Percentiles rank a stretch among this genome's conserved stretches.
phyloP scores from a whole-genome alignment of 805 yeast genomes.

The Debaryomyces prosopidis region DNA sequence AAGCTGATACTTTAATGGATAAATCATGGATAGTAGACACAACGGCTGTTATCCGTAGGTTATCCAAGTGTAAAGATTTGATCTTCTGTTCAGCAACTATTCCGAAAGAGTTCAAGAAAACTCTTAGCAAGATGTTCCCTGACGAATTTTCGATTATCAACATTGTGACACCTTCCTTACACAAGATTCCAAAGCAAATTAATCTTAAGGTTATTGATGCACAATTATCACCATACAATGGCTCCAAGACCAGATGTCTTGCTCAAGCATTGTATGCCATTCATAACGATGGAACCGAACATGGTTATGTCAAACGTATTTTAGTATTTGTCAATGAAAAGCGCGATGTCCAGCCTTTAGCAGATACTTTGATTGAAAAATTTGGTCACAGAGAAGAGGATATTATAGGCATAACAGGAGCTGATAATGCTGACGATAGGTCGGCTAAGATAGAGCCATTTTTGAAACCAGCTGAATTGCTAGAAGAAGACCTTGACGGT shows the following conservation, averaged over 20 bases:
- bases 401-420: conserved; percentile 67
- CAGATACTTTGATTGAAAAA: conserved; percentile 47
- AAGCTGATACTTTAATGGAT: conserved; percentile 91
- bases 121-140: conserved; percentile 63
- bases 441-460: conserved; percentile 58
- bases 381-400: conserved; percentile 41
- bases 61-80: conserved; percentile 55
- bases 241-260: conserved; percentile 78
- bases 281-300: conserved; percentile 78
- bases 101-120: conserved; percentile 70
- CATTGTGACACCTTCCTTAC: conserved; percentile 79
- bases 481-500: conserved; percentile 31
- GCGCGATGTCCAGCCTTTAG: conserved; percentile 59
- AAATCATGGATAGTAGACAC: conserved; percentile 73
- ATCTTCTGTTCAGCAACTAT: conserved; percentile 90
- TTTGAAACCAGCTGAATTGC: conserved; percentile 54
- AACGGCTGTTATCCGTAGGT: conserved; percentile 51
- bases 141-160: conserved; percentile 48
- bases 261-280: conserved; percentile 89
- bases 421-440: conserved; percentile 62
- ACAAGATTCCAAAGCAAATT: conserved; percentile 76
- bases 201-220: conserved; percentile 78
- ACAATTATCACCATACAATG: conserved; percentile 73
- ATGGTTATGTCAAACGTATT: conserved; percentile 72
- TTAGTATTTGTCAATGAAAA: conserved; percentile 83